Conservation (phyloP, 2,329 filamentous ascomycete genomes). For the Aspergillus spinulosporus region DNA sequence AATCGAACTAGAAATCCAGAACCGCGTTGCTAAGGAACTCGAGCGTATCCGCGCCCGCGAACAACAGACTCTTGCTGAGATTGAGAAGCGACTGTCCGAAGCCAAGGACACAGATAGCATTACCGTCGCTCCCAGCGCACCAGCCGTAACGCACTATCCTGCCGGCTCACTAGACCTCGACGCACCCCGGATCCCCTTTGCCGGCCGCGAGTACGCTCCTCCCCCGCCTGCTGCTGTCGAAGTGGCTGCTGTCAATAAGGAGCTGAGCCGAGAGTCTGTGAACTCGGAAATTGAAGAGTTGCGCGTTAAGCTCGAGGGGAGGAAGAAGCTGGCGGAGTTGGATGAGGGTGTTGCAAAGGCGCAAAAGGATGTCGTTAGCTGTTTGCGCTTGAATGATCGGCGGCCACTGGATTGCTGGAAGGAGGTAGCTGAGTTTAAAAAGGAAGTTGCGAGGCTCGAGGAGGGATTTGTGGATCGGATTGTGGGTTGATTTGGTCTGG, state of each 20-base stretch:
- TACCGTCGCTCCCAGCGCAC: constrained; percentile 25
- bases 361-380: constrained; percentile 73
- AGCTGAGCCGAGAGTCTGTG: constrained; percentile 55
- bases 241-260: constrained; percentile 37
- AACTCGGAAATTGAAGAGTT: constrained; percentile 59
- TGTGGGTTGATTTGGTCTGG: constrained; percentile 34
- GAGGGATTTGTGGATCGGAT: constrained; percentile 84
- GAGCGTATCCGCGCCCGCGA: constrained; percentile 73
- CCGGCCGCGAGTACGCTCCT: constrained; percentile 39
- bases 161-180: constrained; percentile 40
- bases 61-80: constrained; percentile 65
- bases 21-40: constrained; percentile 82
- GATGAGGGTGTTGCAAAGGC: constrained; percentile 73
- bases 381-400: constrained; percentile 79
- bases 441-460: constrained; percentile 83
- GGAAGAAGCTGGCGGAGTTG: constrained; percentile 62
- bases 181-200: constrained; percentile 46
- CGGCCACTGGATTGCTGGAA: constrained; percentile 91
- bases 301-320: constrained; percentile 59
- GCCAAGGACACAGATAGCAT: constrained; percentile 37
- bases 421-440: constrained; percentile 88
- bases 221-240: constrained; percentile 19
- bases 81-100: constrained; percentile 61
- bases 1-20: constrained; percentile 83
- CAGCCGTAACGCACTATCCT: constrained; percentile 23